phyloP scores from a whole-genome alignment of 805 yeast species.

The Candida xiaguanensis region DNA sequence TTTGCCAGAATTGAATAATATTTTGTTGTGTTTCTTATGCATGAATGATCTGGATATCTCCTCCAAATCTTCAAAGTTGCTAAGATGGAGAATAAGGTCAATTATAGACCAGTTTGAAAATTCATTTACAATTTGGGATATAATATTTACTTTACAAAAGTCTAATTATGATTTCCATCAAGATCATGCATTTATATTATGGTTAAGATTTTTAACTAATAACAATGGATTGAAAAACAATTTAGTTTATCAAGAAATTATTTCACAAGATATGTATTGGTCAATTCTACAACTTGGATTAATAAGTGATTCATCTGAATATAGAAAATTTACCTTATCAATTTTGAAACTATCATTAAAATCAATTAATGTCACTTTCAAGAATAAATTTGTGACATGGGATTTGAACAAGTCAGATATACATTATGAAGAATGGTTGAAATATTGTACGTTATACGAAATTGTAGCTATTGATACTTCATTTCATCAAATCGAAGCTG shows the following conservation, averaged over 20 bases:
- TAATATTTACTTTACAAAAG: slow-evolving; percentile 34
- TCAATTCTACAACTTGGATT: slow-evolving; percentile 51
- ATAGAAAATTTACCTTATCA: slow-evolving; percentile 64
- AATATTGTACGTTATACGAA: slow-evolving; percentile 72
- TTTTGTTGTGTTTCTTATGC: slow-evolving; percentile 32
- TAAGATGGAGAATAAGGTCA: slow-evolving; percentile 52
- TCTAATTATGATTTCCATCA: slow-evolving; percentile 21
- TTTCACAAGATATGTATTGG: slow-evolving; percentile 50
- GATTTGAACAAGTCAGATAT: slow-evolving; percentile 19
- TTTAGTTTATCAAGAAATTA: slow-evolving; percentile 22
- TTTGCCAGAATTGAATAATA: slow-evolving; percentile 12
- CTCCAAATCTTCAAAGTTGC: slow-evolving; percentile 30
- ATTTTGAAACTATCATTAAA: slow-evolving; percentile 60
- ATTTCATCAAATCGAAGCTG: slow-evolving; percentile 80
- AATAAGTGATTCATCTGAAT: slow-evolving; percentile 56
- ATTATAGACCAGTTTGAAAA: slow-evolving; percentile 19
- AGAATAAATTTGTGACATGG: slow-evolving; percentile 43
- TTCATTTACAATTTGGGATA: slow-evolving; percentile 40
- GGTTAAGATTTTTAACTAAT: slow-evolving; percentile 50
- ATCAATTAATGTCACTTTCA: slow-evolving; percentile 33
- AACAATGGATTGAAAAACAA: slow-evolving; percentile 12
- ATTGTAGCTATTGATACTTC: slow-evolving; percentile 83
- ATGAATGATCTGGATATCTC: slow-evolving; percentile 37
- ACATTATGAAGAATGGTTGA: slow-evolving; percentile 58
- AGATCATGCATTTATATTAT: slow-evolving; percentile 47